These are phyloP conservation scores for Kluyveromyces lactis DNA, from an alignment of 805 yeast genomes.

Conservation along the genomic window DNA sequence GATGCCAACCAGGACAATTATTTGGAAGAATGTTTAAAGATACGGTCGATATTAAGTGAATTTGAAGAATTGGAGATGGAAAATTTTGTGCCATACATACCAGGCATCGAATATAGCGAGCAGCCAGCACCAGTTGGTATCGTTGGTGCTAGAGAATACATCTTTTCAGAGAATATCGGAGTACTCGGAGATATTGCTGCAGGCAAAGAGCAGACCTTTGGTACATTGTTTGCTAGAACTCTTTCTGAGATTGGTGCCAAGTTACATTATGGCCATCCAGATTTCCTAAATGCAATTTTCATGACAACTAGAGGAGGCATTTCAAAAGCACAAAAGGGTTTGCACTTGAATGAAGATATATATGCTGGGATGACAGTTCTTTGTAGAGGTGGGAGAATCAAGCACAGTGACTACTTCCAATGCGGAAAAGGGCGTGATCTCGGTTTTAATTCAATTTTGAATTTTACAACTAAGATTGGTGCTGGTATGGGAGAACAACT, in stretches of 20 bases:
- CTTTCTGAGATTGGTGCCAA: conserved; percentile 92
- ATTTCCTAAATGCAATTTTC: conserved; percentile 78
- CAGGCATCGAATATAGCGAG: conserved; percentile 42
- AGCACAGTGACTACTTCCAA: conserved; percentile 92
- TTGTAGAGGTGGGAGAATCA: conserved; percentile 85
- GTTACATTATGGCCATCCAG: conserved; percentile 95
- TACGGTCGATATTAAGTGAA: conserved; percentile 79
- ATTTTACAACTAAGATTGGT: conserved; percentile 92
- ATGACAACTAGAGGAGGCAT: conserved; percentile 96
- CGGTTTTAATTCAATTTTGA: conserved; percentile 86
- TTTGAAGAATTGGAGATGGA: conserved; percentile 70
- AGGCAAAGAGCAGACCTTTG: conserved; percentile 95
- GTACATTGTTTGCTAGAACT: conserved; percentile 89
- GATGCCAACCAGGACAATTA: conserved; percentile 97
- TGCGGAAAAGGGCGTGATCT: conserved; percentile 96
- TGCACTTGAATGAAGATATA: conserved; percentile 90
- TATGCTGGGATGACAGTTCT: conserved; percentile 92
- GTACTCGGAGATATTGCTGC: conserved; percentile 95
- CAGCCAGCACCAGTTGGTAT: conserved; percentile 66
- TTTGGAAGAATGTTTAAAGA: conserved; percentile 86
- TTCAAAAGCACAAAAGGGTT: conserved; percentile 89
- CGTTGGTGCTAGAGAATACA: conserved; percentile 90
- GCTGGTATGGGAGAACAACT: conserved; percentile 99
- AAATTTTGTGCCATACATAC: conserved; percentile 46
- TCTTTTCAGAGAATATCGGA: conserved; percentile 88